Conservation (phyloP, 306 rosid genomes). For the Rubus idaeus region DNA sequence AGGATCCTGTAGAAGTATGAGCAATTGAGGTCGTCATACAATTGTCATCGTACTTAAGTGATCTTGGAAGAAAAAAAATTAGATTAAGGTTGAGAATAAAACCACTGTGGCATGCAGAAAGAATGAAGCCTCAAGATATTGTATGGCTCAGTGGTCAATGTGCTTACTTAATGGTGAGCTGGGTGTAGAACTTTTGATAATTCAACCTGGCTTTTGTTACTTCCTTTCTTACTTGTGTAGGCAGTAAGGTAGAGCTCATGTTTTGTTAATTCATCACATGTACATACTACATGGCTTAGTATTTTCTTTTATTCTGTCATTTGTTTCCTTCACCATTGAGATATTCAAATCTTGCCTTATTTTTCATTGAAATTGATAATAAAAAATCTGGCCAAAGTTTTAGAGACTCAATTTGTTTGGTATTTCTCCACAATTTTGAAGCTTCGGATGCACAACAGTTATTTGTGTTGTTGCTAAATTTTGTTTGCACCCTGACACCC, state of each 20-base stretch:
- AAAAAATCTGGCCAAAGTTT: background rate
- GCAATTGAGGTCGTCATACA: background rate
- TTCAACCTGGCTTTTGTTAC: background rate
- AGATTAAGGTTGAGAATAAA: background rate
- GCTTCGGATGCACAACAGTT: background rate
- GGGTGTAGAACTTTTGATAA: background rate
- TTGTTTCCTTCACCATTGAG: background rate
- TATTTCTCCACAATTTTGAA: background rate
- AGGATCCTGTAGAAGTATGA: slow-evolving; percentile 20
- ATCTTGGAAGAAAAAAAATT: background rate
- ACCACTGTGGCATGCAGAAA: background rate
- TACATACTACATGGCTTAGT: background rate
- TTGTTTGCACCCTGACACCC: background rate
- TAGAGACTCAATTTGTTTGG: background rate
- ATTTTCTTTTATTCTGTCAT: background rate
- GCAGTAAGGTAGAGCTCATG: background rate
- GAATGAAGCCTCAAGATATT: background rate
- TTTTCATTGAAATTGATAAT: background rate
- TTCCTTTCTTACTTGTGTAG: background rate
- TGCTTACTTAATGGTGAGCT: background rate
- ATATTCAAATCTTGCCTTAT: background rate
- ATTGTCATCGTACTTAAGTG: slow-evolving; percentile 5
- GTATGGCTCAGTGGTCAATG: background rate
- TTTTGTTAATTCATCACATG: background rate
- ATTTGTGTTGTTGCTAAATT: background rate